These are phyloP conservation scores for Colletotrichum sublineola DNA, from an alignment of 2,329 filamentous ascomycete species.

Conservation along the genomic window DNA sequence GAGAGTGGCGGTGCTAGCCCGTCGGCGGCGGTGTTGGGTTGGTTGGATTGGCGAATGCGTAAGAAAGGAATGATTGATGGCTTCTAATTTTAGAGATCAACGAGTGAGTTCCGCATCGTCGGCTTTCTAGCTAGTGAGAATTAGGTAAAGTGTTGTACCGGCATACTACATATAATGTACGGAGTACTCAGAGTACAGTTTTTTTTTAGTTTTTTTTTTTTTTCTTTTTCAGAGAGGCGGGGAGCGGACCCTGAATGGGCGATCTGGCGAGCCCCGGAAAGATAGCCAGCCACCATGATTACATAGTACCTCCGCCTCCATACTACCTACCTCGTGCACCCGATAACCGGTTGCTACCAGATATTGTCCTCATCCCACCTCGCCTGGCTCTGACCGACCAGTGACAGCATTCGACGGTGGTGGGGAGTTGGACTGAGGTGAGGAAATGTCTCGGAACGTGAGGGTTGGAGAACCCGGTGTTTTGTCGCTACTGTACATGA, in stretches of 20 bases:
- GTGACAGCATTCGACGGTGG: not conserved
- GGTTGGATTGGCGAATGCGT: not conserved
- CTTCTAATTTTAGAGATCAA: slow-evolving; percentile 36
- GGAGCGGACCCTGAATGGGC: slow-evolving; percentile 21
- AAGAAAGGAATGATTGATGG: not conserved
- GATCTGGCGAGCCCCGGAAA: slow-evolving; percentile 34
- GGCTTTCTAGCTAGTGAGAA: slow-evolving; percentile 14
- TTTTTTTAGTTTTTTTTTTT: not conserved
- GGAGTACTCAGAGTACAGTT: not conserved
- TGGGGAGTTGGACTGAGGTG: not conserved
- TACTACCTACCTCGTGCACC: slow-evolving; percentile 8
- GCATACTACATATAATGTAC: too few species aligned
- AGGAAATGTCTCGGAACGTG: slow-evolving; percentile 14
- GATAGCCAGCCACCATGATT: slow-evolving; percentile 30
- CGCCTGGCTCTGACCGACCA: not conserved
- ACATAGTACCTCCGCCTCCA: slow-evolving; percentile 5
- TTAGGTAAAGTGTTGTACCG: slow-evolving; percentile 6
- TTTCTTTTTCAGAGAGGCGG: not conserved
- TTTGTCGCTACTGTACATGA: not conserved
- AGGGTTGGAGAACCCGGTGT: slow-evolving; percentile 20
- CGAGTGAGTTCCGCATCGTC: slow-evolving; percentile 1
- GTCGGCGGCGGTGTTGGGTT: slow-evolving; percentile 4
- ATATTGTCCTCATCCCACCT: slow-evolving; percentile 12
- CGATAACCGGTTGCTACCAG: slow-evolving; percentile 31
- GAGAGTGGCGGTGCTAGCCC: slow-evolving; percentile 15